Evolutionary conservation across 305 asterid species (phyloP), one percentile per base, ranked within the genome.

Genomic region (Petunia hybrid): DNA sequence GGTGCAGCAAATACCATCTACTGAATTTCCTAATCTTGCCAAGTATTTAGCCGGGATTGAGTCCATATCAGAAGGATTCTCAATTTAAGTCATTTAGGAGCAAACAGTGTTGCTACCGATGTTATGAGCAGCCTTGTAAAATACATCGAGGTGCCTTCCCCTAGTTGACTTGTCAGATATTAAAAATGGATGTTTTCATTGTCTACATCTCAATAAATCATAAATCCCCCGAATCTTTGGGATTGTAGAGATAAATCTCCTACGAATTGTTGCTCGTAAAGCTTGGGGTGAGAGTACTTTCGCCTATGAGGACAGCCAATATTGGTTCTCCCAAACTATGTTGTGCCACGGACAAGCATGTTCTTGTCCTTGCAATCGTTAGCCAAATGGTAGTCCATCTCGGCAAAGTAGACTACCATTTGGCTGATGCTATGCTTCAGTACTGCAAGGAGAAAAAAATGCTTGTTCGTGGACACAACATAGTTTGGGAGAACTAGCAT

Each of bases 181-280:
- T 48, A 36, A 42, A 55, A 53, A 38, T 82, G 89, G 40, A 88
- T 45, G 46, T 85, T 84, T 79, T 88, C 91, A 35, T 88, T 88
- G 14, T 84, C 77, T 0, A 86, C 88, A 45, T 88, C 88, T 88
- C 91, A 88, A 9, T 86, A 89, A 5, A 88, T 68, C 4, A 84
- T 13, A n/a, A 84, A 80, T 31, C 22, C 22, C 31, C 36, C 41
- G 6, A 7, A 63, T 1, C 10, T 65, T 65, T 65, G 40, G 12
- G 5, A 59, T 4, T 35, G 4, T 4, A 5, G 13, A 12, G 22
- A 42, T 65, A n/a, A 35, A 63, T 14, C 61, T 62, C 16, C 13
- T 41, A 65, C 71, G 74, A 80, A 74, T 75, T 80, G 31, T 22
- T 22, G 31, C 31, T 22, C 31, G 31, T 22, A 22, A 22, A 22